Evolutionary conservation across 2,329 filamentous ascomycete species (phyloP), one percentile per base, ranked within the genome.

Genomic region (Fonsecaea pugnacius): DNA sequence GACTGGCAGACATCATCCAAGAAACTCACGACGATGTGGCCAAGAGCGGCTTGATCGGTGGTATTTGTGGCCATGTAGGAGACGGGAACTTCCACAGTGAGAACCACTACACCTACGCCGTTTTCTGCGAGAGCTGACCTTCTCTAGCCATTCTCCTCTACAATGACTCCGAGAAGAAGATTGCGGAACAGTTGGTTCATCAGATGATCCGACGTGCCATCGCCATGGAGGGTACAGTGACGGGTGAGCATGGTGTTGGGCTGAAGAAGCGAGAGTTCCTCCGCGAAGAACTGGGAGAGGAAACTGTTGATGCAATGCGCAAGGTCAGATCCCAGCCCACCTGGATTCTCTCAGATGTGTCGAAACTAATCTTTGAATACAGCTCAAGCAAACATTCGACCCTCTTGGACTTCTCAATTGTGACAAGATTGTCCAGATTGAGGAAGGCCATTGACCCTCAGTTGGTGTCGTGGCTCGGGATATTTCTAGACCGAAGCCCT

Each of bases 1-100:
- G 82, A 43, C 78, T 94, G 66, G 86, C 90, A 1, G 86, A 90
- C 69, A 89, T 92, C 60, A 90, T 93, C 55, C 87, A 90, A 67
- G 80, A 85, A 55, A 90, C 88, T 0, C 90, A 90, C 72, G 78
- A 85, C 24, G 84, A 89, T 68, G 87, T 91, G 51, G 80, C 78
- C 8, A 80, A 83, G 69, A 86, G 86, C 33, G 87, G 87, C 0
- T 77, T 92, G 1, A 79, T 87, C 43, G 87, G 83, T 24, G 85
- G 83, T 46, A 89, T 91, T n/a, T 82, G 90, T 27, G 89, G 89
- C 0, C 89, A 91, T 73, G 89, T 91, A 1, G 89, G 89, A 1
- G 89, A 91, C 73, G 89, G 89, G 21, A 91, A 91, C 71, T 91
- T 91, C 71, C 89, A 91, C 72, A 81, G 86, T 82, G 78, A 78